Evolutionary conservation across 176 grass and related monocot species (phyloP), one percentile per base, ranked within the genome.

Genomic region (Alloteropsis semialata): DNA sequence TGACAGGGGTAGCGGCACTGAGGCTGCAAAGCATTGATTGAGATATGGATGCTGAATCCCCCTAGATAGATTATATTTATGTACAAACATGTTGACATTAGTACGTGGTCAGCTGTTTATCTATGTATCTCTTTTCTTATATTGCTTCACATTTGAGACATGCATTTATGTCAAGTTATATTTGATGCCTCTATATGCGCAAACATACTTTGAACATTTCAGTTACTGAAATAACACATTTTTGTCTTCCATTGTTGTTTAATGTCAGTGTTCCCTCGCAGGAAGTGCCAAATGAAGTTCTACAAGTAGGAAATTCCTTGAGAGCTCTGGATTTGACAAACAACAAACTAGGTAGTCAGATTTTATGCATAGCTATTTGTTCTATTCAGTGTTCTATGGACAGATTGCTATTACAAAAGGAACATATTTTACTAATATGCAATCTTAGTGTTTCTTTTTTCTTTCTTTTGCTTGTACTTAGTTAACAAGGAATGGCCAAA

Each of bases 321-420:
- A 95, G 96, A 75, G 96, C 85, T 49, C 93, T 98, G 73, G 96
- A 98, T 90, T 87, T 98, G 74, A 98, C 96, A 65, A 98, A 98
- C 83, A 98, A 98, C 80, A 98, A 88, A 80, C 91, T 98, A 92
- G 89, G 96, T 95, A 94, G 72, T 60, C 64, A 44, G 44, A 58
- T 58, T 54, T 79, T 37, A 48, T n/a, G 49, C 8, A 50, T 66
- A 56, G 8, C 13, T 56, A 53, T 63, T 54, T 76, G 33, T 82
- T 83, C 22, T 33, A 73, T 79, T 57, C 55, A 62, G 21, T 71
- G 48, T 30, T 37, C 29, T 17, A 67, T 64, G 29, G 58, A 49
- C n/a, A 65, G 4, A 71, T 80, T 17, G 63, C n/a, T 54, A 72
- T 2, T 41, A 29, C 50, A 30, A 60, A 69, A 71, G 60, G 2